Evolutionary conservation across 257 asterid genomes (phyloP), one percentile per base, ranked within the genome.

Genomic region (Rhazya stricta): DNA sequence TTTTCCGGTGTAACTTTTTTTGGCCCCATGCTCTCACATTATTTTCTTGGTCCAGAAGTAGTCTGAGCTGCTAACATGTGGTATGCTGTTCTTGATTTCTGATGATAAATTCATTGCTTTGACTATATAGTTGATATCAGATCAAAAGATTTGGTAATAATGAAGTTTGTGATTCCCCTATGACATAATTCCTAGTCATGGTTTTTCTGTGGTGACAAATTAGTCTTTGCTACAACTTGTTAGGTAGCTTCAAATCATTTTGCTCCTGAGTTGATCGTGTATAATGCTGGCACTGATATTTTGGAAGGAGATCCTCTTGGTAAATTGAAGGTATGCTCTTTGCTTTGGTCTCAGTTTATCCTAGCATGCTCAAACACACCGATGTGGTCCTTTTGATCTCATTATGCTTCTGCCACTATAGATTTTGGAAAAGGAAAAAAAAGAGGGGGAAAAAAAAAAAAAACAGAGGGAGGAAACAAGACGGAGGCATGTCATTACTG

Each of bases 241-340:
- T 82, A 94, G 98, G 89, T 94, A 77, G 95, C 95, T 54, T 84
- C 87, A 50, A 77, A 77, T 34, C 82, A 88, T 61, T 90, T 89
- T 78, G 77, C 79, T 77, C 97, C 98, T 51, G 96, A 90, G 82
- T 80, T 94, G 86, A 84, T 94, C 63, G 82, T 94, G 66, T 94
- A 91, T 83, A 94, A 92, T 83, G 98, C 97, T 74, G 98, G 98
- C 50, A 91, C 98, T 36, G 98, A 94, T 82, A 89, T 92, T 80
- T 83, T 92, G 78, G 95, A 88, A 79, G 98, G 98, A 73, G 98
- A 94, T 80, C 98, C 97, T 68, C 83, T 94, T 75, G 98, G 98
- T 42, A 67, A 86, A 77, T 82, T 94, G 86, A 87, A 92, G 96
- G 98, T 92, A 86, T 79, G 36, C 50, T 58, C 77, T 69, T 68